phyloP scores from a whole-genome alignment of 208 protist species.

The Crithidia thermophila region DNA sequence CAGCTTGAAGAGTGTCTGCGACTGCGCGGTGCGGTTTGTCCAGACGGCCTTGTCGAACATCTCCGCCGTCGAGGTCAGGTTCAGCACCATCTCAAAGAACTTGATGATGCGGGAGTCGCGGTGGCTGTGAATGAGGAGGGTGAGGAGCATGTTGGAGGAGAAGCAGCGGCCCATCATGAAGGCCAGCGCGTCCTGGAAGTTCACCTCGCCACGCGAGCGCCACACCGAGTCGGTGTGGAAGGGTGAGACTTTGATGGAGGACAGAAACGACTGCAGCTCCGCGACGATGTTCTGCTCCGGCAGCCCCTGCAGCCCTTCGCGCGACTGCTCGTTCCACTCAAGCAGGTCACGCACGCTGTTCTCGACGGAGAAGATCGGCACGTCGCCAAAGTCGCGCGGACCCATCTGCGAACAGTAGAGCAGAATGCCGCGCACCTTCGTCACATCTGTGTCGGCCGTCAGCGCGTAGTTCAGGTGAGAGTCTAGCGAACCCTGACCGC shows the following conservation, averaged over 20 bases:
- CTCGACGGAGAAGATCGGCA: conserved; percentile 85
- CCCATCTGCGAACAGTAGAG: conserved; percentile 91
- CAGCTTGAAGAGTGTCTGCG: conserved; percentile 74
- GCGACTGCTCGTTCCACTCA: conserved; percentile 44
- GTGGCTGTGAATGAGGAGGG: conserved; percentile 83
- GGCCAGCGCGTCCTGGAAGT: conserved; percentile 85
- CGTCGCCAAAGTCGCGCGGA: conserved; percentile 81
- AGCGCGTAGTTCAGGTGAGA: conserved; percentile 86
- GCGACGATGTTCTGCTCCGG: conserved; percentile 85
- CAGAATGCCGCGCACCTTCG: conserved; percentile 74
- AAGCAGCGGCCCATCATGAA: conserved; percentile 93
- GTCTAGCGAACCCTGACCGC: conserved; percentile 77
- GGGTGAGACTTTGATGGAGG: conserved; percentile 75
- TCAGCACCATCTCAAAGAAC: conserved; percentile 85
- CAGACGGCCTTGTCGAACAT: conserved; percentile 74
- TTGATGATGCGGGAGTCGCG: conserved; percentile 69
- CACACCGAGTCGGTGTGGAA: conserved; percentile 80
- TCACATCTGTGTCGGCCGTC: conserved; percentile 39
- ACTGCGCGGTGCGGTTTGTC: conserved; percentile 39
- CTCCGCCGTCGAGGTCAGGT: conserved; percentile 53
- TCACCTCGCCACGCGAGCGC: conserved; percentile 71
- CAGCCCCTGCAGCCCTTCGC: conserved; percentile 24
- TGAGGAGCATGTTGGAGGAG: conserved; percentile 83
- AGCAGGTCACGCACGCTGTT: conserved; percentile 77
- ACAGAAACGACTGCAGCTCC: conserved; percentile 85